A percentile compares a stretch with the other conserved stretches of the same genome.
phyloP scores from a whole-genome alignment of 2,329 filamentous ascomycete species.

The Talaromyces funiculosus region DNA sequence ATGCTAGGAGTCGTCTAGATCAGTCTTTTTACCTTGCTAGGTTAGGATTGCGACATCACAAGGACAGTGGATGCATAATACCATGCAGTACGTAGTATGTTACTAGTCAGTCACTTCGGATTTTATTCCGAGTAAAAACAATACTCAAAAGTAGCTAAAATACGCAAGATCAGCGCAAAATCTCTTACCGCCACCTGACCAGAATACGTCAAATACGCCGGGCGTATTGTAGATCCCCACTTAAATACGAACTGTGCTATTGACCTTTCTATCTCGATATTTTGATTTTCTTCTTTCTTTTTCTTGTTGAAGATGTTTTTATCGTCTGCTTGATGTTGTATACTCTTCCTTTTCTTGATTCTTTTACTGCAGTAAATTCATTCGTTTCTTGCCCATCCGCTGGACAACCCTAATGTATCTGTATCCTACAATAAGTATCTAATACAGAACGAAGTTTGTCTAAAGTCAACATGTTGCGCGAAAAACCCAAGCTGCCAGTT shows the following conservation, averaged over 20 bases:
- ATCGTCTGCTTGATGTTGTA: not conserved
- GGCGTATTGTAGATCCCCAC: not conserved
- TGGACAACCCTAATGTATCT: not conserved
- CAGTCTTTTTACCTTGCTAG: not conserved
- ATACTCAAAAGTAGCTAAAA: not conserved
- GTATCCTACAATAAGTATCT: not conserved
- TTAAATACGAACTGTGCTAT: not conserved
- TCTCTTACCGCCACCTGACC: conserved; percentile 8
- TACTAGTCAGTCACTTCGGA: not conserved
- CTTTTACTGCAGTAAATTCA: too few relatives aligned
- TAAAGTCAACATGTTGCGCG: conserved; percentile 18
- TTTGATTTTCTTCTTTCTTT: not conserved
- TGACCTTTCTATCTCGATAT: not conserved
- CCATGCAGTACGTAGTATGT: not conserved
- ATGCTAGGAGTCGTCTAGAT: not conserved
- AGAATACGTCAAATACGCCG: conserved; percentile 1
- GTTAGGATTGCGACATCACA: conserved; percentile 8
- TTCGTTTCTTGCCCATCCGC: too few relatives aligned
- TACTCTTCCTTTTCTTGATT: not conserved
- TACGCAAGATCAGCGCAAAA: not conserved
- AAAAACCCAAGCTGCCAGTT: conserved; percentile 60
- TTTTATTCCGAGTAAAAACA: not conserved
- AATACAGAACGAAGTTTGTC: not conserved
- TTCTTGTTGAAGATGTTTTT: not conserved
- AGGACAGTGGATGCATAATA: not conserved